Evolutionary conservation across 805 yeast species (phyloP), one percentile per base, ranked within the genome.

Genomic region (Starmerella asiatica): DNA sequence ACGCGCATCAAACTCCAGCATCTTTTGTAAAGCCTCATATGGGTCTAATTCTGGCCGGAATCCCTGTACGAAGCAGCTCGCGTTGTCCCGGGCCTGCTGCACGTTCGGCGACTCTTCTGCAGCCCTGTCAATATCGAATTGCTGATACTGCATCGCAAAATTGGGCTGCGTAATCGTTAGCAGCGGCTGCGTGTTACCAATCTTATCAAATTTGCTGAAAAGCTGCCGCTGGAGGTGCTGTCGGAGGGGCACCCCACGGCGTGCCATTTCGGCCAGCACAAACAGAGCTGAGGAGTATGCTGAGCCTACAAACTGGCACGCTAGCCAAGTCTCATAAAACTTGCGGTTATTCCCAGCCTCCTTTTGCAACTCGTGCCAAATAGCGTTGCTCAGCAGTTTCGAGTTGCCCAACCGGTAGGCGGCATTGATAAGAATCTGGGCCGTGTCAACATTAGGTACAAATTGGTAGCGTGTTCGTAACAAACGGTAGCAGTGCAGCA

Each of bases 401-500:
- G 60, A 46, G 36, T 56, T 55, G 6, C 59, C 55, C 36, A 57
- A 39, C 12, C 55, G 47, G 31, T 37, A 51, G 3, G 58, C 56
- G 1, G 51, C 38, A 24, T 50, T 51, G 23, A 49, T 48, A 7
- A 51, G 43, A 6, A 51, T 36, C 39, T 44, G 46, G 11, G 48
- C 47, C 2, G 55, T 51, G 18, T 12, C 19, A 9, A 11, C 24
- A 26, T 43, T 29, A 14, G 52, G 49, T 31, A 2, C 28, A 24
- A 50, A 45, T 2, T 17, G 34, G n/a, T n/a, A n/a, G n/a, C n/a
- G n/a, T n/a, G n/a, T n/a, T n/a, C n/a, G n/a, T 1, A 47, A 36
- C 16, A 19, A 21, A 6, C 53, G 42, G 39, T 45, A 49, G 3
- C 33, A 34, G 11, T 49, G 50, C 11, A 50, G 39, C 3, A 47